Conservation (phyloP, 2,329 filamentous ascomycete species). For the Pseudopyricularia cyperi region DNA sequence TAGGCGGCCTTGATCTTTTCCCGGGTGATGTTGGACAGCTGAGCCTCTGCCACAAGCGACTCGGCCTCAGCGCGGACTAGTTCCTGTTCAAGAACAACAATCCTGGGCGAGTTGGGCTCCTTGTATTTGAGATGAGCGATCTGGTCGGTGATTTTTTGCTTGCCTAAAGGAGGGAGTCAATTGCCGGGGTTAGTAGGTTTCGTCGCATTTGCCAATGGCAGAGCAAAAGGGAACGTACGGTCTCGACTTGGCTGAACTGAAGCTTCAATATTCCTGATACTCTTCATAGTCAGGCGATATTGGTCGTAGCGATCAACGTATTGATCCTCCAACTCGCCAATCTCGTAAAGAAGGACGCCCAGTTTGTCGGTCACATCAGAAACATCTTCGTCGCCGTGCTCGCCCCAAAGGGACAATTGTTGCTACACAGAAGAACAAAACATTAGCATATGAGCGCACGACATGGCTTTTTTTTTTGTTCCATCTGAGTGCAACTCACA, state of each 20-base stretch:
- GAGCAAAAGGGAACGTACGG: conserved; percentile 45
- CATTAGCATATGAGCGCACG: not conserved
- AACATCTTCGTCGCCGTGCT: conserved; percentile 90
- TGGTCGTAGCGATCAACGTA: conserved; percentile 99
- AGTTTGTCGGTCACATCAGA: conserved; percentile 99
- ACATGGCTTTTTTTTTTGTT: not conserved
- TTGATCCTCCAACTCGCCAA: conserved; percentile 94
- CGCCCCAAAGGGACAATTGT: conserved; percentile 98
- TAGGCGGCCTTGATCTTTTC: conserved; percentile 99
- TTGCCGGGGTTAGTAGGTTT: conserved; percentile 2
- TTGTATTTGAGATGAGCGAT: conserved; percentile 99
- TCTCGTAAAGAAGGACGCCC: conserved; percentile 93
- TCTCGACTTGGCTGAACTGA: conserved; percentile 97
- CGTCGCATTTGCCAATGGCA: conserved; percentile 6
- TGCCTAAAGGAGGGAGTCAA: conserved; percentile 41
- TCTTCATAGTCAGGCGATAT: conserved; percentile 98
- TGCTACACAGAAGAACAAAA: conserved; percentile 40
- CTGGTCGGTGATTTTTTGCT: conserved; percentile 98
- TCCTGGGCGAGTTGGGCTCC: conserved; percentile 94
- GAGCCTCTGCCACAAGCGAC: conserved; percentile 95
- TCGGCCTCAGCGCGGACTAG: conserved; percentile 96
- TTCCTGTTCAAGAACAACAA: conserved; percentile 96
- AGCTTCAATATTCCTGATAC: conserved; percentile 96
- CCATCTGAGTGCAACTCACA: conserved; percentile 40
- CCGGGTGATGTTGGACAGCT: conserved; percentile 97